phyloP scores from a whole-genome alignment of 805 yeast species.

The Monosporozyma yasuniensis region DNA sequence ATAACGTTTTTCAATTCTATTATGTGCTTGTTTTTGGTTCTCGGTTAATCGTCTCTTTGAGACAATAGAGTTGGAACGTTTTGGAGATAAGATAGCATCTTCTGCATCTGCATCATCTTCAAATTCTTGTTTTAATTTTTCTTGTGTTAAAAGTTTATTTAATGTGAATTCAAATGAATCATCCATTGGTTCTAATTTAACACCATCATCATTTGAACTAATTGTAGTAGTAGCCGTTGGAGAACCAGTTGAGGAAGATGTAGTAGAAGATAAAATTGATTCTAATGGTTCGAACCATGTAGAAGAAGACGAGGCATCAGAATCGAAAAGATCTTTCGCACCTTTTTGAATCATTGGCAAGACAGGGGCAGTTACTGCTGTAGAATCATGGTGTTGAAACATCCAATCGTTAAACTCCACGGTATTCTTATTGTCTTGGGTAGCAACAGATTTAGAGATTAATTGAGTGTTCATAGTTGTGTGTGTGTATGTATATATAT shows the following conservation, averaged over 20 bases:
- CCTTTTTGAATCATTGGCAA: neutral
- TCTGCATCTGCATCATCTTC: neutral
- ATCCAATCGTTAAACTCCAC: conserved; percentile 9
- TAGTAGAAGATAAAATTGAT: conserved; percentile 18
- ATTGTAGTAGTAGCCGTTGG: conserved; percentile 4
- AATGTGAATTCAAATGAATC: neutral
- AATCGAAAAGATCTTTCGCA: neutral
- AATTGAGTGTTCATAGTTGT: conserved; percentile 7
- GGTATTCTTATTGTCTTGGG: neutral
- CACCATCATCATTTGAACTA: neutral
- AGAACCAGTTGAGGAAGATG: conserved; percentile 18
- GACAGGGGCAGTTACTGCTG: neutral
- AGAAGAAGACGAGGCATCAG: conserved; percentile 4
- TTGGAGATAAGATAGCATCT: neutral
- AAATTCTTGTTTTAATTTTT: neutral
- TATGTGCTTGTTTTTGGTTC: conserved; percentile 33
- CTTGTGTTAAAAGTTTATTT: neutral
- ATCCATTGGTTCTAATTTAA: neutral
- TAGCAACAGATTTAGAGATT: conserved; percentile 3
- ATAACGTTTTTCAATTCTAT: conserved; percentile 30
- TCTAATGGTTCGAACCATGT: conserved; percentile 26
- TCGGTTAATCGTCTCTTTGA: neutral
- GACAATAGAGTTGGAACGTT: neutral
- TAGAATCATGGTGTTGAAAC: conserved; percentile 7
- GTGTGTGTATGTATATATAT: neutral